Base-by-base conservation (phyloP, 2,329 filamentous ascomycete genomes). In the Blastomyces emzantsi region DNA sequence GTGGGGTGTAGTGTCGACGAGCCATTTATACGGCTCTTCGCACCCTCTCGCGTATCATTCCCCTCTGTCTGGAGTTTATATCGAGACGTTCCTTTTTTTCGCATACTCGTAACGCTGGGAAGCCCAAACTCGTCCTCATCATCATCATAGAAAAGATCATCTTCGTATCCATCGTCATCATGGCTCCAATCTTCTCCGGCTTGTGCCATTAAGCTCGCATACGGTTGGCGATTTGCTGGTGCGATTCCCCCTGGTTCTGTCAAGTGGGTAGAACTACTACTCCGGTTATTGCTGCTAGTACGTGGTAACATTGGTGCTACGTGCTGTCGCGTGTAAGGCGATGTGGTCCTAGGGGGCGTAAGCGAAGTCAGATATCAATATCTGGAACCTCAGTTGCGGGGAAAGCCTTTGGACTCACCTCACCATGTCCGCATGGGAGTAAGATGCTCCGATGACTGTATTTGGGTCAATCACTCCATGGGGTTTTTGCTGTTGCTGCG, bases 51-150 rank as follows among this genome's bases (percentile, higher is more conserved):
- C 56, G 22, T 19, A 17, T 47, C 22, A 17, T 28, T 17, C 56
- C 41, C 45, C 33, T 17, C 41, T 1, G 33, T 15, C 36, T 41
- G 7, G 30, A 25, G 7, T 62, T 61, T 33, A 25, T n/a, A 13
- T 39, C 39, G n/a, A 54, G 54, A 28, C 55, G 57, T 7, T 30
- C 17, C 43, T 30, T 60, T 90, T 69, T 90, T 85, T 70, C 92
- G 89, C 88, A 94, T 94, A 73, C 88, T 96, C 5, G 92, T 90
- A 73, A 97, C 85, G 73, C 92, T 97, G 2, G 93, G 93, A 33
- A 97, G 81, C 1, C 93, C 93, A 76, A 97, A 97, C 73, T 97
- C 93, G 75, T 97, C 93, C 66, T 95, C 92, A 63, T 92, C 90
- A 69, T 96, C 90, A 71, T 90, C 90, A 70, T 94, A 90, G 13